Conservation (phyloP, 169 alveolate genomes). For the Eimeria praecox region DNA sequence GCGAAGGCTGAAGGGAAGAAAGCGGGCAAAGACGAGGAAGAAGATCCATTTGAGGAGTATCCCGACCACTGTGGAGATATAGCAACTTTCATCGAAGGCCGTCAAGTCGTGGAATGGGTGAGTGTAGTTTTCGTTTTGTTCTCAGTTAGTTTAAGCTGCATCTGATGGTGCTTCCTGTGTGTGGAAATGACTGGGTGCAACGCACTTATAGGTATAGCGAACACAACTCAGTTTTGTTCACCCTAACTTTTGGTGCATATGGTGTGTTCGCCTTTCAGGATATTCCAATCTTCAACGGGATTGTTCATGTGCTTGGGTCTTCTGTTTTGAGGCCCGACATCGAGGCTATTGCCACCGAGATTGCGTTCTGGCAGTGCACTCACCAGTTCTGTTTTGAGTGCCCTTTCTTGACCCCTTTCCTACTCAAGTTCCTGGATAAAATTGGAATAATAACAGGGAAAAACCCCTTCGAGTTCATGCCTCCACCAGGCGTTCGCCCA, state of each 20-base stretch:
- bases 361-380: conserved; percentile 81
- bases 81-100: conserved; percentile 73
- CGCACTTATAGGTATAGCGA: background rate
- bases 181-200: background rate
- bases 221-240: background rate
- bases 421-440: conserved; percentile 60
- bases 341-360: conserved; percentile 67
- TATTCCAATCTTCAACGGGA: conserved; percentile 78
- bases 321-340: conserved; percentile 78
- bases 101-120: conserved; percentile 77
- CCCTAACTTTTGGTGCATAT: background rate
- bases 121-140: background rate
- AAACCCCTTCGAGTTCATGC: conserved; percentile 74
- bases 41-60: conserved; percentile 6
- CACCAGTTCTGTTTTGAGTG: conserved; percentile 80
- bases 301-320: conserved; percentile 74
- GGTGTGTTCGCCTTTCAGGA: background rate
- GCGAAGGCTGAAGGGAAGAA: background rate
- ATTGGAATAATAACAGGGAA: conserved; percentile 71
- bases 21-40: background rate
- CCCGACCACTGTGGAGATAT: conserved; percentile 70
- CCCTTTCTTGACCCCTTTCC: conserved; percentile 65
- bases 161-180: background rate
- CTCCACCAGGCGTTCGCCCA: conserved; percentile 77
- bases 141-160: background rate